Evolutionary conservation across 768 basidiomycete genomes (phyloP), one percentile per base, ranked within the genome.

Genomic region (Pleurotus eryngii): DNA sequence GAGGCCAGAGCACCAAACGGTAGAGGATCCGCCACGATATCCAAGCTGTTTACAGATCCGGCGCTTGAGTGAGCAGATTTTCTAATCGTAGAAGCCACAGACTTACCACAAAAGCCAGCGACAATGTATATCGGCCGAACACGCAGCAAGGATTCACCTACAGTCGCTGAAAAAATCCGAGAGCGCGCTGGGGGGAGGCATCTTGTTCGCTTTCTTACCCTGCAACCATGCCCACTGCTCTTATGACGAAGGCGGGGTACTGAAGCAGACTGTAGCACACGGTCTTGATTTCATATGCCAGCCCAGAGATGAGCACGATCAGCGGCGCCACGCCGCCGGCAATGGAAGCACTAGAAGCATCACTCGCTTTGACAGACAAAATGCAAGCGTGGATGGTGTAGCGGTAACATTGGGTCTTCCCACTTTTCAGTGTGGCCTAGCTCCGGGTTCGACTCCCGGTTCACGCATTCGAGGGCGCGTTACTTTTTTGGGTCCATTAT

Each of bases 331-430:
- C 30, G 30, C 7, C 8, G 30, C 9, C 11, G 30, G 30, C 11
- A 35, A 35, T 35, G 30, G 30, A 35, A 35, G 9, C 30, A 35
- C 0, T 11, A 35, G 30, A 35, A 35, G 9, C 11, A 11, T 9
- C 9, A 8, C 30, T 35, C 30, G 30, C 8, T 35, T 35, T 4
- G 30, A 35, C 30, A 9, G 30, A 45, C 42, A 45, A 5, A 45
- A 45, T 6, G 42, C n/a, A n/a, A 0, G 74, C 74, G 74, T 75
- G 75, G 74, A 73, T 87, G 83, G 86, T 86, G 86, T 87, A 88
- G 74, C 81, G 86, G 86, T 87, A 87, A 88, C 87, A 87, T 89
- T 86, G 84, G 83, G 84, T 86, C 85, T 88, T 89, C 87, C 86
- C 87, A 88, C 74, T 43, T 40, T 12, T 8, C 22, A 58, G 46